A percentile compares a stretch with the other conserved stretches of the same genome.
Evolutionary conservation across 1,139 yeast species (phyloP).

Genomic region (Sugiyamaella sp.): DNA sequence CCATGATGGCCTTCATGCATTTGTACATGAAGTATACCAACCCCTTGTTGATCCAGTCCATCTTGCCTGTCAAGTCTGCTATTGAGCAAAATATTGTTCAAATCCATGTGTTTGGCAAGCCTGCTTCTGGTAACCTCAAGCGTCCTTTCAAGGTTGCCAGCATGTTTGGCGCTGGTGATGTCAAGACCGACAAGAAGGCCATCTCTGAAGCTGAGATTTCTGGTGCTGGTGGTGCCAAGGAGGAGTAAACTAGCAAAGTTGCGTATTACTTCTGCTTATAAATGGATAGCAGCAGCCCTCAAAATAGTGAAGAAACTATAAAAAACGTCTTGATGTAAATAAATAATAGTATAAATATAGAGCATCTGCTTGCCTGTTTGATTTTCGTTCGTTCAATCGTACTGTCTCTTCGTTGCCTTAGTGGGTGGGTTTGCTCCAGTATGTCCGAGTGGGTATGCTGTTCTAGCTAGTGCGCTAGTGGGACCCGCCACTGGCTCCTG

Average conservation of each 20-base stretch:
- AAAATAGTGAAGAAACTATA: neutral
- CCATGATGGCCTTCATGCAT: slow-evolving; percentile 99
- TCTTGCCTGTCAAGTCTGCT: slow-evolving; percentile 88
- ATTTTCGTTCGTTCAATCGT: no score
- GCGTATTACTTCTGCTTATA: neutral
- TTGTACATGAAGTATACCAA: slow-evolving; percentile 96
- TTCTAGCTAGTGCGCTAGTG: no score
- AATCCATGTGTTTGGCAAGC: slow-evolving; percentile 82
- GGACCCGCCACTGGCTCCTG: no score
- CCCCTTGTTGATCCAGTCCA: slow-evolving; percentile 93
- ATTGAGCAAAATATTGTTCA: slow-evolving; percentile 89
- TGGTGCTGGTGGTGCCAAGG: slow-evolving; percentile 90
- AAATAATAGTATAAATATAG: slow-evolving; percentile 3
- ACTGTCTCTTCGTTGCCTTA: no score
- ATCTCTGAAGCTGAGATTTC: slow-evolving; percentile 83
- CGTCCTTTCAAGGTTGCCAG: slow-evolving; percentile 95
- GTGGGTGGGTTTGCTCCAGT: no score
- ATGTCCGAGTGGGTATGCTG: no score
- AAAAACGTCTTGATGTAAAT: slow-evolving; percentile 1
- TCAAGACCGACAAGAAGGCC: slow-evolving; percentile 82
- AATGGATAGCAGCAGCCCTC: neutral
- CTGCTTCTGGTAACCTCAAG: slow-evolving; percentile 89
- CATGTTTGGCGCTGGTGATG: slow-evolving; percentile 69
- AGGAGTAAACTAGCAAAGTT: slow-evolving; percentile 55
- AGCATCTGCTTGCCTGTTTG: no score